Percentiles rank a stretch among this genome's conserved stretches.
phyloP scores from a whole-genome alignment of 1,284 basidiomycete species.

The Takashimella koratensis region DNA sequence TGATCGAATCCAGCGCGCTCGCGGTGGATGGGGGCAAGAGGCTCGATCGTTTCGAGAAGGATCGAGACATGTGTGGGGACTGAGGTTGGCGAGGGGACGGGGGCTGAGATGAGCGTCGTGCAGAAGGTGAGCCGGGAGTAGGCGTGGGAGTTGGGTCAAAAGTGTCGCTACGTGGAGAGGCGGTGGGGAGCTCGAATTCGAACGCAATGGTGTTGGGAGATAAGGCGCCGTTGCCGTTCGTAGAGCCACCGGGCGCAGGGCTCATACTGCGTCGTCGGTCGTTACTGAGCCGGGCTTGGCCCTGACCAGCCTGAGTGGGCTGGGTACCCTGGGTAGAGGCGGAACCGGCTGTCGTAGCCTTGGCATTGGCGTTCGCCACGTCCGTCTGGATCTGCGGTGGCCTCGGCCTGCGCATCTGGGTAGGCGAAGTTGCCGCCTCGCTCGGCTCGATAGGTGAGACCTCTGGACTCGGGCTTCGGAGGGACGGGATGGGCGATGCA shows the following conservation, averaged over 20 bases:
- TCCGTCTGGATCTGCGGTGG: neutral
- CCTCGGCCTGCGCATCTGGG: neutral
- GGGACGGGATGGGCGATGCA: neutral
- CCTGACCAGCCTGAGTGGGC: neutral
- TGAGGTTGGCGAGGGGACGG: constrained; percentile 32
- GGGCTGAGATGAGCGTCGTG: constrained; percentile 25
- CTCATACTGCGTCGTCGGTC: neutral
- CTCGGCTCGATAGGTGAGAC: neutral
- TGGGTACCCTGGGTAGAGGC: too few relatives aligned
- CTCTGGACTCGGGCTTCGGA: neutral
- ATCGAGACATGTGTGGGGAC: constrained; percentile 47
- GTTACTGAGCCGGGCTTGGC: neutral
- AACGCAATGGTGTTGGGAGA: constrained; percentile 29
- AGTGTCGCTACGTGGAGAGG: constrained; percentile 47
- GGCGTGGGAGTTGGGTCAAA: constrained; percentile 40
- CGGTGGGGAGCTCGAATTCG: constrained; percentile 49
- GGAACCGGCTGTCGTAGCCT: too few relatives aligned
- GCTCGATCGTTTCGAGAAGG: constrained; percentile 47
- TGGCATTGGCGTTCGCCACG: neutral
- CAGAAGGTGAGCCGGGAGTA: constrained; percentile 13
- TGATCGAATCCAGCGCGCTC: constrained; percentile 34
- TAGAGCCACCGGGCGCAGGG: neutral
- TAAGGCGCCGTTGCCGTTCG: neutral
- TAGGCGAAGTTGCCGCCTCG: neutral
- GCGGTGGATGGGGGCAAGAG: constrained; percentile 46